Conservation (phyloP, 345 rosid species). For the Brassica cretica region DNA sequence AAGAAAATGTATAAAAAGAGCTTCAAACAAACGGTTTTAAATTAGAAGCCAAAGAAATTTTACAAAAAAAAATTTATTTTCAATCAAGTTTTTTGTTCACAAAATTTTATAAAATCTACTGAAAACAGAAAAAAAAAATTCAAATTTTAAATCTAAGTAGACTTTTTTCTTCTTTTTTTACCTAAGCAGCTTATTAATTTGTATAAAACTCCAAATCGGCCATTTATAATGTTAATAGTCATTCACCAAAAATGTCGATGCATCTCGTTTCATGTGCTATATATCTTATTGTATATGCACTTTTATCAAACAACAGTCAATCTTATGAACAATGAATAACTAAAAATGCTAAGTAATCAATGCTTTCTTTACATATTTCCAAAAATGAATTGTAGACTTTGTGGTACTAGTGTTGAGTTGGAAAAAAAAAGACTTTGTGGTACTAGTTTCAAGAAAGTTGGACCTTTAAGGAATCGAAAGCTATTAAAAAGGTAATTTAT, state of each 20-base stretch:
- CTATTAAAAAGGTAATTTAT: background rate
- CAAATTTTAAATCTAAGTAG: too few relatives aligned
- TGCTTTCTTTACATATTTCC: background rate
- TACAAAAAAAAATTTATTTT: too few relatives aligned
- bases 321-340: background rate
- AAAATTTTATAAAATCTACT: too few relatives aligned
- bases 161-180: too few relatives aligned
- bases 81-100: too few relatives aligned
- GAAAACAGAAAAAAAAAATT: too few relatives aligned
- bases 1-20: too few relatives aligned
- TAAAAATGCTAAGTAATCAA: too few relatives aligned
- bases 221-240: background rate
- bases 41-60: too few relatives aligned
- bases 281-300: background rate
- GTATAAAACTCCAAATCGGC: background rate
- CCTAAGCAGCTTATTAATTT: too few relatives aligned
- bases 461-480: background rate
- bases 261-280: background rate
- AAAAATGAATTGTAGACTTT: background rate
- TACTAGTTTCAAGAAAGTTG: background rate
- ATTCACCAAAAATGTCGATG: background rate
- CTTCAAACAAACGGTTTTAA: too few relatives aligned
- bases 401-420: background rate
- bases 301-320: background rate
- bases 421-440: background rate